These are phyloP conservation scores for Clitoria ternatea DNA, from an alignment of 306 rosid genomes.

Conservation along the genomic window DNA sequence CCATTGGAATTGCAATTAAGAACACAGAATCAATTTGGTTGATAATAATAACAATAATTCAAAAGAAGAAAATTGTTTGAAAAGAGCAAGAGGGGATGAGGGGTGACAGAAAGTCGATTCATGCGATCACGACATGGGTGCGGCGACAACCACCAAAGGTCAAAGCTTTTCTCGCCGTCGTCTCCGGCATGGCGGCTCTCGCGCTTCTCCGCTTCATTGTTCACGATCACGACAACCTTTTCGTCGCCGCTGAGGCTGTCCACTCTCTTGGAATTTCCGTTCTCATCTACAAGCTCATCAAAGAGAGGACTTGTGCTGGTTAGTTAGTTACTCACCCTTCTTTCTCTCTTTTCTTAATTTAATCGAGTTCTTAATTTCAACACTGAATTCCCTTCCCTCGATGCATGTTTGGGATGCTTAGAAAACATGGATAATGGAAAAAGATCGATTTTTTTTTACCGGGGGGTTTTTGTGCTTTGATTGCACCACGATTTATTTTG, in stretches of 20 bases:
- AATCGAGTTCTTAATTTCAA: no score
- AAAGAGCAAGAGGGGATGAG: constrained; percentile 35
- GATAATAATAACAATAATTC: not conserved
- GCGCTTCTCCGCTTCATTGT: constrained; percentile 75
- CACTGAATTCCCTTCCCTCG: no score
- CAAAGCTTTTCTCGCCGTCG: constrained; percentile 80
- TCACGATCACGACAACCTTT: constrained; percentile 89
- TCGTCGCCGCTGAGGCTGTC: constrained; percentile 90
- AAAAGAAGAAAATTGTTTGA: not conserved
- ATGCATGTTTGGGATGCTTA: no score
- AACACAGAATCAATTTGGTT: not conserved
- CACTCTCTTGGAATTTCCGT: constrained; percentile 82
- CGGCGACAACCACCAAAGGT: constrained; percentile 88
- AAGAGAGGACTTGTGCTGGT: constrained; percentile 92
- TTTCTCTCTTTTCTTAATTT: not conserved
- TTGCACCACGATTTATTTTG: not conserved
- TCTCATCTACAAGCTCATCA: constrained; percentile 84
- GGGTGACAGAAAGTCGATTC: constrained; percentile 57
- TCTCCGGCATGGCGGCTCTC: constrained; percentile 78
- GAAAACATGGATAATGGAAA: no score
- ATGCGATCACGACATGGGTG: constrained; percentile 59
- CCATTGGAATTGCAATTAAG: not conserved
- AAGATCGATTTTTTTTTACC: no score
- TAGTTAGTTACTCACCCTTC: constrained; percentile 19
- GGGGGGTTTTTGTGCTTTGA: not conserved